phyloP scores from a whole-genome alignment of 2,329 filamentous ascomycete genomes.

The Didymella exigua region DNA sequence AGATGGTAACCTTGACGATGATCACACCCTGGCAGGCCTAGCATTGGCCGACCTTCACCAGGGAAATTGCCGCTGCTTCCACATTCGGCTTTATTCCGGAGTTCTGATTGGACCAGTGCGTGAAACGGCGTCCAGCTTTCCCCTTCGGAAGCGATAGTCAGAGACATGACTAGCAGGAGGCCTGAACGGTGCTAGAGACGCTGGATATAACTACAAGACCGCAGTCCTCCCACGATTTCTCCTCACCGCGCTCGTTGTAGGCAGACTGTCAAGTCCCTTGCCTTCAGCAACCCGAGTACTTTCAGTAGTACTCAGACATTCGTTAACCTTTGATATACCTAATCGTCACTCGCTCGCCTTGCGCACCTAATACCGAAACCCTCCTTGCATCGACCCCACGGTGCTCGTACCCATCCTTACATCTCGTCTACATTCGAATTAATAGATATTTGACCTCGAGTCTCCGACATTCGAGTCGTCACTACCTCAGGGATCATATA shows the following conservation, averaged over 20 bases:
- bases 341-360: constrained; percentile 18
- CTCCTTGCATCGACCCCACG: constrained; percentile 13
- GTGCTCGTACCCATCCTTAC: constrained; percentile 14
- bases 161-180: constrained; percentile 22
- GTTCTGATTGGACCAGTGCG: constrained; percentile 5
- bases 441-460: constrained; percentile 3
- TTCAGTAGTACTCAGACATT: constrained; percentile 21
- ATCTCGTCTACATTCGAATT: constrained; percentile 6
- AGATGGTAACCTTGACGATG: constrained; percentile 28
- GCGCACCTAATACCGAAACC: constrained; percentile 15
- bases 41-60: constrained; percentile 30
- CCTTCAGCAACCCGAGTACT: constrained; percentile 29
- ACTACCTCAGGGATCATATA: constrained; percentile 2
- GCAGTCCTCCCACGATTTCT: constrained; percentile 20
- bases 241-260: constrained; percentile 32
- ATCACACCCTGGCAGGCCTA: constrained; percentile 26
- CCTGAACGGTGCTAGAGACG: constrained; percentile 16
- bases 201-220: constrained; percentile 30
- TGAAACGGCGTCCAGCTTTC: constrained; percentile 21
- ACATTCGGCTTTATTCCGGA: constrained; percentile 18
- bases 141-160: constrained; percentile 11
- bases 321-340: constrained; percentile 21
- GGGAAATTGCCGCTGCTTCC: constrained; percentile 36
- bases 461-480: neutral
- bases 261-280: constrained; percentile 32